Evolutionary conservation across 176 grass and related monocot genomes (phyloP), one percentile per base, ranked within the genome.

Genomic region (Cymbopogon citratus): DNA sequence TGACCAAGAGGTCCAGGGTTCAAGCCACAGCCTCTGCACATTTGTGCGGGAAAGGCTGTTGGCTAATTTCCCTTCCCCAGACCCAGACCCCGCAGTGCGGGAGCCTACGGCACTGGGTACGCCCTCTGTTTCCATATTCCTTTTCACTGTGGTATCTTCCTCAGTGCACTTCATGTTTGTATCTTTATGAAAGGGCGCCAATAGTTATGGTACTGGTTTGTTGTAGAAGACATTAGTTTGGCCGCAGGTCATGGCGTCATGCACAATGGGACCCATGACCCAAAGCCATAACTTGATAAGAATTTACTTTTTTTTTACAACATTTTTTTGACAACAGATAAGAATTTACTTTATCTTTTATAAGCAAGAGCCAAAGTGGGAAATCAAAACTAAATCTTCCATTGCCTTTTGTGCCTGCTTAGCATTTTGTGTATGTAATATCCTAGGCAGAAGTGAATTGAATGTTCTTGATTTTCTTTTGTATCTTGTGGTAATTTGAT

Each of bases 401-500:
- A 34, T 71, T 80, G 12, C 33, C 7, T 39, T 77, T 49, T 71
- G 9, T 69, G 34, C 5, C n/a, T 83, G 25, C 31, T 29, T 64
- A 40, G 8, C 35, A 54, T 87, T 82, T 51, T 33, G 2, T 78
- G 44, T 73, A 70, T 83, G 38, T 46, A 73, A 83, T 73, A 51
- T 44, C 34, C 13, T 83, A 64, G 69, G 49, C 28, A 72, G 15
- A 49, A 57, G 19, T 73, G 41, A 65, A 86, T 6, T 44, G 1
- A 52, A 29, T 48, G 21, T 12, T 25, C 34, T 40, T 28, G 4
- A 2, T 26, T 80, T 54, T 80, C 13, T 67, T 68, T 52, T 52
- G 6, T 52, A 52, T 33, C 18, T 64, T 33, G 0, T 34, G 60
- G 52, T 70, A 23, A 61, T 27, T 77, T 70, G 51, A 29, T 69